These are phyloP conservation scores for Leccinum proximum DNA, from an alignment of 1,284 basidiomycete species.

Conservation along the genomic window DNA sequence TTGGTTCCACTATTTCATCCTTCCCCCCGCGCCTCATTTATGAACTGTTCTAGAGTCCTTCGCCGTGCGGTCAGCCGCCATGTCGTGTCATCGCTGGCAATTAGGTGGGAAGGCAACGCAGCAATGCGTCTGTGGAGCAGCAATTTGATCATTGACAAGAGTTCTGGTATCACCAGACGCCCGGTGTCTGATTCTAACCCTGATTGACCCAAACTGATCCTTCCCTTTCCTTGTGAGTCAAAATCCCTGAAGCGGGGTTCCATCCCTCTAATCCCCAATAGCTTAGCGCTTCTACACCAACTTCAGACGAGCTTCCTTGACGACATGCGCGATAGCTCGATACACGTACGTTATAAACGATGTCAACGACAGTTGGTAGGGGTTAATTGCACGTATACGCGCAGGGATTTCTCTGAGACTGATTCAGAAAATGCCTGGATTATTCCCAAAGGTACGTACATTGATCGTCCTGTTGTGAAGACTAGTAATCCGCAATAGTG, in stretches of 20 bases:
- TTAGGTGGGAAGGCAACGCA: background rate
- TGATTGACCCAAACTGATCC: constrained; percentile 9
- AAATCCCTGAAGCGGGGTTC: constrained; percentile 2
- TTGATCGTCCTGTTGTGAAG: background rate
- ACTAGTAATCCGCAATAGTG: background rate
- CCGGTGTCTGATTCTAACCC: constrained; percentile 1
- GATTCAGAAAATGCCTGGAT: background rate
- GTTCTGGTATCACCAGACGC: background rate
- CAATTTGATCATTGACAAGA: constrained; percentile 1
- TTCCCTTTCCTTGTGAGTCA: background rate
- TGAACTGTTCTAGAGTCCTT: background rate
- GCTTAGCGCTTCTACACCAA: background rate
- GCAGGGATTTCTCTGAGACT: constrained; percentile 1
- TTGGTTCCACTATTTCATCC: background rate
- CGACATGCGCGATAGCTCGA: constrained; percentile 6
- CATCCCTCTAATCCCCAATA: constrained; percentile 2
- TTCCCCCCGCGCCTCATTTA: background rate
- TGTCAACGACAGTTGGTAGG: background rate
- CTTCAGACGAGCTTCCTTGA: background rate
- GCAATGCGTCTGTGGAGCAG: constrained; percentile 7
- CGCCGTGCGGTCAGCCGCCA: background rate
- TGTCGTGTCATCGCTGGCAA: constrained; percentile 1
- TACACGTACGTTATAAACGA: background rate
- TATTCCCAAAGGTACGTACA: background rate
- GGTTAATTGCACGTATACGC: no score